Base-by-base conservation (phyloP, 148 eudicot genomes). In the Pharnaceum exiguum region DNA sequence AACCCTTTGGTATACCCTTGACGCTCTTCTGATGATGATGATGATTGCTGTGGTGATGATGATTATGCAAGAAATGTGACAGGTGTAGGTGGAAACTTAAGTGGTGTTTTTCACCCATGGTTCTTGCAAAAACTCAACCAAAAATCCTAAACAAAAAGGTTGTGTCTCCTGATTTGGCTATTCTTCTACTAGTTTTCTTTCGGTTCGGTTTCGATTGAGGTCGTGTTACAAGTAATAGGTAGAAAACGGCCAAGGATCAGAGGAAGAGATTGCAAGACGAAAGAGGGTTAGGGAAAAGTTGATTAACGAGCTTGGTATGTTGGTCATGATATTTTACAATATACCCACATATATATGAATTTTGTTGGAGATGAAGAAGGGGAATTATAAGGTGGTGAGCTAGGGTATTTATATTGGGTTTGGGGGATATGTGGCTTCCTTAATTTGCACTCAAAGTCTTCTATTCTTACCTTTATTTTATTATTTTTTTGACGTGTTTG, bases 231-330 rank as follows among this genome's bases (percentile, higher is more conserved):
- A 78, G 57, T 56, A 59, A 17, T 51, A 38, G 23, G 59, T 13
- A 53, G 96, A 85, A 36, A 87, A 88, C 11, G 90, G 98, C 98
- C 98, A 87, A 33, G 98, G 96, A 24, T 91, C 86, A 5, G 90
- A 79, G 21, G 86, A 65, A 7, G 88, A 88, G 62, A 88, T 83
- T 42, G 88, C 63, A 19, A 91, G 78, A 2, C 40, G 70, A 63
- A 91, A 91, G 67, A 83, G 70, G 56, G 79, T 77, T 2, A 87
- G 78, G 32, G 86, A 79, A 60, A 85, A 79, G 38, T 85, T 78
- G 28, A 79, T 75, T 38, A 91, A 70, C 2, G 88, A 88, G 49
- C 30, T 79, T 23, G 98, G 98, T 42, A 91, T 77, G 69, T 83
- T 88, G 88, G 82, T 85, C 98, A 85, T 88, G 63, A 57, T 77